Evolutionary conservation across 192 early-diverging fungal species (phyloP).

Genomic region (Chytriomyces hyalinus): DNA sequence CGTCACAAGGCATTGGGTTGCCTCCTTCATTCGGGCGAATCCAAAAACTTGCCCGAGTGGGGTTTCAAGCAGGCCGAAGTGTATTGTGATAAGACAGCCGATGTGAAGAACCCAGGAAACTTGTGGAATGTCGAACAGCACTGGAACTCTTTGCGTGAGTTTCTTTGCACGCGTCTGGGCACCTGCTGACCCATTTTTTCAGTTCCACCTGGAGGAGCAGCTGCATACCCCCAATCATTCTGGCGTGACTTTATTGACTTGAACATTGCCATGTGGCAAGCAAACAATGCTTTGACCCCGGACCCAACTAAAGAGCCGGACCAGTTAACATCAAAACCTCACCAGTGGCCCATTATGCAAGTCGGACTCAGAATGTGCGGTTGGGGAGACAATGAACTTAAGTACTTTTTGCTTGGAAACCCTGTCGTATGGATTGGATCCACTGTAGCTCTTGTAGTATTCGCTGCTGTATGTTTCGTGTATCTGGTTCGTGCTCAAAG

Average conservation of each 20-base stretch:
- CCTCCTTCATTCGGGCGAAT: slow-evolving; percentile 69
- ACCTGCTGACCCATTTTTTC: slow-evolving; percentile 15
- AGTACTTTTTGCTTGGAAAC: slow-evolving; percentile 92
- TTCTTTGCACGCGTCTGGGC: background rate
- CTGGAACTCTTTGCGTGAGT: slow-evolving; percentile 71
- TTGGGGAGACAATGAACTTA: slow-evolving; percentile 83
- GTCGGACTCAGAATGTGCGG: slow-evolving; percentile 93
- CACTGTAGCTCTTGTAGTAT: slow-evolving; percentile 59
- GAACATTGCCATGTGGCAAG: slow-evolving; percentile 93
- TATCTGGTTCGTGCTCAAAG: slow-evolving; percentile 73
- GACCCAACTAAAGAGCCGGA: slow-evolving; percentile 90
- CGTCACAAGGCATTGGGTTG: slow-evolving; percentile 76
- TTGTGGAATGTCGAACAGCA: slow-evolving; percentile 96
- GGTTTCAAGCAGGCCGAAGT: slow-evolving; percentile 95
- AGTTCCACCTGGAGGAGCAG: slow-evolving; percentile 74
- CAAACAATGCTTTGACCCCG: slow-evolving; percentile 93
- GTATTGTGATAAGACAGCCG: slow-evolving; percentile 79
- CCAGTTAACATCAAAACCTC: slow-evolving; percentile 74
- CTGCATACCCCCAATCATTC: slow-evolving; percentile 75
- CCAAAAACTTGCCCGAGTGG: slow-evolving; percentile 88
- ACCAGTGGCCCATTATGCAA: slow-evolving; percentile 86
- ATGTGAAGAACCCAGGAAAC: slow-evolving; percentile 52
- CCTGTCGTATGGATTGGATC: slow-evolving; percentile 90
- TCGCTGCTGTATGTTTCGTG: slow-evolving; percentile 44
- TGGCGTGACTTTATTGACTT: slow-evolving; percentile 83